A percentile compares a stretch with the other conserved stretches of the same genome.
phyloP scores from a whole-genome alignment of 345 rosid genomes.

The Acer saccharum region DNA sequence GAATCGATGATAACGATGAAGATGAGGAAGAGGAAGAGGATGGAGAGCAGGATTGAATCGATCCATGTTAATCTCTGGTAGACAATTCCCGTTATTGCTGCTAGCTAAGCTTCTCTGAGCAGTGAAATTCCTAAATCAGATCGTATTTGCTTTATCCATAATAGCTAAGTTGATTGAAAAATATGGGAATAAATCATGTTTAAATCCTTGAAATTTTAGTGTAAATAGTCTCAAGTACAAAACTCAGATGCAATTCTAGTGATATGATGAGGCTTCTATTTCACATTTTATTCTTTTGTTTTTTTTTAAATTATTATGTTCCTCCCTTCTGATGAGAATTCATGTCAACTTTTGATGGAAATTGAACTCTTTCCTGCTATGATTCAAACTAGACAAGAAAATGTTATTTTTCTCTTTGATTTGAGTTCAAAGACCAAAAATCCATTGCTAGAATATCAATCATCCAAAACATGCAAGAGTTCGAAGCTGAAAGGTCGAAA shows the following conservation, averaged over 20 bases:
- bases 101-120: not conserved
- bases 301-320: not conserved
- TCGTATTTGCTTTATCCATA: conserved; percentile 11
- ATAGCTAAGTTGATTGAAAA: conserved; percentile 1
- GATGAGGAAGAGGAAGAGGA: conserved; percentile 42
- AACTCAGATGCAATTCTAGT: conserved; percentile 8
- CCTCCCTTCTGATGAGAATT: too few species aligned
- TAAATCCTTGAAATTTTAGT: conserved; percentile 1
- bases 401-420: too few species aligned
- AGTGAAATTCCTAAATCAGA: not conserved
- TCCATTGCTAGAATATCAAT: too few species aligned
- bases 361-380: too few species aligned
- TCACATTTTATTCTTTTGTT: not conserved
- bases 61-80: not conserved
- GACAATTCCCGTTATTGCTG: not conserved
- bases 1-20: conserved; percentile 74
- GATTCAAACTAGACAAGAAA: too few species aligned
- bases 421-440: too few species aligned
- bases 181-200: not conserved
- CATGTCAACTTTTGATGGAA: not conserved
- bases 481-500: too few species aligned
- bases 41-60: conserved; percentile 26
- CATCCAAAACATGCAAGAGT: too few species aligned
- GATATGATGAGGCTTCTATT: not conserved
- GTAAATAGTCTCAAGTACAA: conserved; percentile 23